phyloP scores from a whole-genome alignment of 768 basidiomycete species.

The Termitomyces sp. region DNA sequence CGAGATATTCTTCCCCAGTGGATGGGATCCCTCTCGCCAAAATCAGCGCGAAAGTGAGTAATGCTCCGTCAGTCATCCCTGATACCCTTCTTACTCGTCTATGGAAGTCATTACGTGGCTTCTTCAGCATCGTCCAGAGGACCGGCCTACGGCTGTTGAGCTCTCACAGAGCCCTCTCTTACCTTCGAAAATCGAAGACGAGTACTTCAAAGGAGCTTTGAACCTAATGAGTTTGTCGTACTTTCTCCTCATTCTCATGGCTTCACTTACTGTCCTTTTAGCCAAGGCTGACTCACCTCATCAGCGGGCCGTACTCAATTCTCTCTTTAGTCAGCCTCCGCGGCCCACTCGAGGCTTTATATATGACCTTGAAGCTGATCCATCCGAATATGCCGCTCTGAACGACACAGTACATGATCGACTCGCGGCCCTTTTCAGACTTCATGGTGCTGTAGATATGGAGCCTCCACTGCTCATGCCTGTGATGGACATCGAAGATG shows the following conservation, averaged over 20 bases:
- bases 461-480: constrained; percentile 86
- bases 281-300: constrained; percentile 82
- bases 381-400: constrained; percentile 67
- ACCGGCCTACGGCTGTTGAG: constrained; percentile 79
- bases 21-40: constrained; percentile 62
- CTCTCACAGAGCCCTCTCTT: constrained; percentile 76
- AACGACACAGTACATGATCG: constrained; percentile 77
- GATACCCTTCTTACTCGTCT: not conserved
- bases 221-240: constrained; percentile 62
- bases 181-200: constrained; percentile 77
- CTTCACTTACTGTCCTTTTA: constrained; percentile 21
- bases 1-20: constrained; percentile 69
- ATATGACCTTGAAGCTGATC: constrained; percentile 69
- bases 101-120: constrained; percentile 71
- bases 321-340: constrained; percentile 73
- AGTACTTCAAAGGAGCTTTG: constrained; percentile 80
- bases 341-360: constrained; percentile 63
- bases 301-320: constrained; percentile 71
- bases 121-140: constrained; percentile 75
- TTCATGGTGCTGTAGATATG: constrained; percentile 89
- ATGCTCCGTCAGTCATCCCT: not conserved
- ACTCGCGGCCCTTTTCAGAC: constrained; percentile 71
- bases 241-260: not conserved
- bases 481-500: constrained; percentile 57
- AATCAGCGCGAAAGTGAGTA: constrained; percentile 69